Conservation (phyloP, 768 basidiomycete genomes). For the Lactarius sanguifluus region DNA sequence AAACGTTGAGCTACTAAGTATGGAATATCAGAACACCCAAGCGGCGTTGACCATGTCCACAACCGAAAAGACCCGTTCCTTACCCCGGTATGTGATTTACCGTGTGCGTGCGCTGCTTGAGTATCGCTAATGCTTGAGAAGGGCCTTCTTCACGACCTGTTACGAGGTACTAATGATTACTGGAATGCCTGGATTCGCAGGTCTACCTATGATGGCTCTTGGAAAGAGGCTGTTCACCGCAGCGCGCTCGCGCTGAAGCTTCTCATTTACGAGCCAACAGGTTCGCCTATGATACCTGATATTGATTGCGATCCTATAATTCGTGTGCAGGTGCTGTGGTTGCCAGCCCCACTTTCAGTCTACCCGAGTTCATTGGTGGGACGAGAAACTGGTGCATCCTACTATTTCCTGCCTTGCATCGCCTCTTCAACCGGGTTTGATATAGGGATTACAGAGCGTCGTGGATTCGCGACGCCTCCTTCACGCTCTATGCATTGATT, state of each 20-base stretch:
- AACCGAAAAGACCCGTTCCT: conserved; percentile 70
- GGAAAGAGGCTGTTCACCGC: conserved; percentile 93
- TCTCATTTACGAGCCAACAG: conserved; percentile 89
- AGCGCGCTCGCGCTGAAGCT: conserved; percentile 94
- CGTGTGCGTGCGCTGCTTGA: neutral
- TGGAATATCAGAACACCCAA: conserved; percentile 40
- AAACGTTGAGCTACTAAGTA: neutral
- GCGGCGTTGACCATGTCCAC: conserved; percentile 46
- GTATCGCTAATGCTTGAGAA: conserved; percentile 30
- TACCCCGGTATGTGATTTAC: conserved; percentile 48
- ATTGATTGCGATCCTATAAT: conserved; percentile 5
- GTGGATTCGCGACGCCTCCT: conserved; percentile 95
- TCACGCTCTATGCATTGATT: conserved; percentile 92
- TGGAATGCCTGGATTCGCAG: conserved; percentile 91
- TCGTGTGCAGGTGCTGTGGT: conserved; percentile 72
- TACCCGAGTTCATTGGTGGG: conserved; percentile 91
- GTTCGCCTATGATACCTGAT: conserved; percentile 36
- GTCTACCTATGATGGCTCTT: conserved; percentile 87
- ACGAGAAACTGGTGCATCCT: conserved; percentile 74
- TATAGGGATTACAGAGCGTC: conserved; percentile 51
- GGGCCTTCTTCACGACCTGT: conserved; percentile 57
- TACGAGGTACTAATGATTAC: conserved; percentile 72
- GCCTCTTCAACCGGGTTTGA: conserved; percentile 9
- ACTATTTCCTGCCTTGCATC: neutral
- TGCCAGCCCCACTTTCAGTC: conserved; percentile 92